These are phyloP conservation scores for Colletotrichum sp. DNA, from an alignment of 2,329 filamentous ascomycete genomes.

Conservation along the genomic window DNA sequence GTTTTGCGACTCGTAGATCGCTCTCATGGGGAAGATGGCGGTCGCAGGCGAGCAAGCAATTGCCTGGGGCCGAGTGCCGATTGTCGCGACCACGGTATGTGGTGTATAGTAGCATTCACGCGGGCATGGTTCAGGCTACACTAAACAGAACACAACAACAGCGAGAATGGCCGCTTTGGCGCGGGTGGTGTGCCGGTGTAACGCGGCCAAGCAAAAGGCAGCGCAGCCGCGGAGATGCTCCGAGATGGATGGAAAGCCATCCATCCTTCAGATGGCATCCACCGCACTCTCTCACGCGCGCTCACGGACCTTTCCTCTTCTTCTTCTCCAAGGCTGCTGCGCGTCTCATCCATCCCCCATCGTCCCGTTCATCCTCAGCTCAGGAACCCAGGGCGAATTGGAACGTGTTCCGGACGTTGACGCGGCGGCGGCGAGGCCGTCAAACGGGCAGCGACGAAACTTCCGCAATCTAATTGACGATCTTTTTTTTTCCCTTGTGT, in stretches of 20 bases:
- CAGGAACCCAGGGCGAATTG: neutral
- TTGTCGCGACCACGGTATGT: neutral
- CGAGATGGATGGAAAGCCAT: neutral
- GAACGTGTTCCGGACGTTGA: neutral
- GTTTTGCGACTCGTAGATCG: neutral
- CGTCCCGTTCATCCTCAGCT: neutral
- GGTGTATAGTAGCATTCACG: neutral
- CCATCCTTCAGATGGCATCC: neutral
- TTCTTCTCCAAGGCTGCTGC: neutral
- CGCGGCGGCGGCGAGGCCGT: neutral
- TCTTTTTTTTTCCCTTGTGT: neutral
- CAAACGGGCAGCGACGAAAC: slow-evolving; percentile 2
- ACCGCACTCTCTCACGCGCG: neutral
- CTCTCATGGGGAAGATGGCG: neutral
- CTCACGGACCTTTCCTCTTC: neutral
- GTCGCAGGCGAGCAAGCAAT: neutral
- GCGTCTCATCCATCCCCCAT: neutral
- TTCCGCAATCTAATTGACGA: neutral
- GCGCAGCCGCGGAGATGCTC: neutral
- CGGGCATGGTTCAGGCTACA: neutral
- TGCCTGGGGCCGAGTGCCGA: neutral
- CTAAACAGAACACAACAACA: neutral
- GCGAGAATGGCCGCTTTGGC: neutral
- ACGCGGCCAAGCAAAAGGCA: neutral
- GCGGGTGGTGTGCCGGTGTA: neutral